Evolutionary conservation across 2,329 filamentous ascomycete genomes (phyloP).

Genomic region (Akanthomyces dipterigenus): DNA sequence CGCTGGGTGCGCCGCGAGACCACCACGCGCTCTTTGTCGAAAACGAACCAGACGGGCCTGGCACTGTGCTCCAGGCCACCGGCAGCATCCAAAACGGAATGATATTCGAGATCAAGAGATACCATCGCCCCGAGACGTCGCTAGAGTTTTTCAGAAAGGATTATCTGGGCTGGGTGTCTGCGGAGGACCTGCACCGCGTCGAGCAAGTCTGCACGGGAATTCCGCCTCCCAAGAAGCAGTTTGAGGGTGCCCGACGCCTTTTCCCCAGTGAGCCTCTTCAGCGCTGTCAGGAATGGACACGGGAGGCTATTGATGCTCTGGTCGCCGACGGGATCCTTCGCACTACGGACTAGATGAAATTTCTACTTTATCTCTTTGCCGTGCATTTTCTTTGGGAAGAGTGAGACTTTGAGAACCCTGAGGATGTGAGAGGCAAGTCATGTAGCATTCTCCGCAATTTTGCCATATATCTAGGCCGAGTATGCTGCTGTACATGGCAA

Average conservation of each 20-base stretch:
- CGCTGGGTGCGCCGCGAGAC: constrained; percentile 15
- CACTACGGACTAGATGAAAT: neutral
- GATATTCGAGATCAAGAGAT: constrained; percentile 18
- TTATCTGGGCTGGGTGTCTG: constrained; percentile 17
- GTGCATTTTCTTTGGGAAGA: no score
- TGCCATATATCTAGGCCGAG: no score
- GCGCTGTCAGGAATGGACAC: constrained; percentile 26
- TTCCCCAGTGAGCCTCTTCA: constrained; percentile 16
- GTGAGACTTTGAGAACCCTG: neutral
- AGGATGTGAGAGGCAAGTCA: neutral
- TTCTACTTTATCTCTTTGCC: no score
- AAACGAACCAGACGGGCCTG: neutral
- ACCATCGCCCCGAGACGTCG: constrained; percentile 17
- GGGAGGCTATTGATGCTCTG: constrained; percentile 13
- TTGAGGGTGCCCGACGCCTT: constrained; percentile 20
- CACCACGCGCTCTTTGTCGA: constrained; percentile 24
- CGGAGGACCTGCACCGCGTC: constrained; percentile 17
- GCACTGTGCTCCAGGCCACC: constrained; percentile 21
- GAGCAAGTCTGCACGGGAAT: constrained; percentile 17
- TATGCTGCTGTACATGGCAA: no score
- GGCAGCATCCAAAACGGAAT: constrained; percentile 26
- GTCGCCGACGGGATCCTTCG: neutral
- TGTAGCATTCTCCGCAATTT: no score
- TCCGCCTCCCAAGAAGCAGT: constrained; percentile 24
- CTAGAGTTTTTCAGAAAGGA: constrained; percentile 12